Evolutionary conservation across 1,284 basidiomycete species (phyloP).

Genomic region (Erythrobasidium hasegawianum): DNA sequence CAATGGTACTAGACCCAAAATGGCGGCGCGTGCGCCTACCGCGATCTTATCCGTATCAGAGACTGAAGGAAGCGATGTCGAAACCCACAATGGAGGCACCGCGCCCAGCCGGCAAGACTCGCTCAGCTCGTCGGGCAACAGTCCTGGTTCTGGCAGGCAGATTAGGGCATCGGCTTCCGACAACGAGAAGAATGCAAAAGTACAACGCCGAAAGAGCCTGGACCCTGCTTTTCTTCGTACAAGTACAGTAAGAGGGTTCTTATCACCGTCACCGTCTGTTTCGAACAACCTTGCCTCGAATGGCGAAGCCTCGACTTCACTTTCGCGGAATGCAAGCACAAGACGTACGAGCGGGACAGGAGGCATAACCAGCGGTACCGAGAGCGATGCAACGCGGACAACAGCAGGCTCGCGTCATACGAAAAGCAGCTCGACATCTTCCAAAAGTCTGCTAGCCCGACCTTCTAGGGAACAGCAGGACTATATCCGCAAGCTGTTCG

Average conservation of each 20-base stretch:
- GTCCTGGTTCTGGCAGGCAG: not conserved
- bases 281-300: not conserved
- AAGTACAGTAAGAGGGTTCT: not conserved
- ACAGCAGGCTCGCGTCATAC: not conserved
- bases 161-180: conserved; percentile 3
- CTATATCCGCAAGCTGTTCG: conserved; percentile 43
- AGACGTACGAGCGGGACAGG: not conserved
- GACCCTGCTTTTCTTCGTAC: conserved; percentile 11
- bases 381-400: not conserved
- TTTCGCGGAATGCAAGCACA: not conserved
- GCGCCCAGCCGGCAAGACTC: not conserved
- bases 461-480: conserved; percentile 41
- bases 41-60: conserved; percentile 22
- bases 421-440: not conserved
- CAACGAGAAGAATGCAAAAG: not conserved
- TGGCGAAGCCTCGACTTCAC: not conserved
- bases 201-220: conserved; percentile 16
- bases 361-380: not conserved
- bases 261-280: not conserved
- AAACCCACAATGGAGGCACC: not conserved
- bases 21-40: conserved; percentile 27
- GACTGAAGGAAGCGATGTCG: conserved; percentile 19
- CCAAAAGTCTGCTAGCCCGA: conserved; percentile 36
- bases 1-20: conserved; percentile 11
- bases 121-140: not conserved